These are phyloP conservation scores for Platanthera zijinensis DNA, from an alignment of 106 monocot genomes.

Conservation along the genomic window DNA sequence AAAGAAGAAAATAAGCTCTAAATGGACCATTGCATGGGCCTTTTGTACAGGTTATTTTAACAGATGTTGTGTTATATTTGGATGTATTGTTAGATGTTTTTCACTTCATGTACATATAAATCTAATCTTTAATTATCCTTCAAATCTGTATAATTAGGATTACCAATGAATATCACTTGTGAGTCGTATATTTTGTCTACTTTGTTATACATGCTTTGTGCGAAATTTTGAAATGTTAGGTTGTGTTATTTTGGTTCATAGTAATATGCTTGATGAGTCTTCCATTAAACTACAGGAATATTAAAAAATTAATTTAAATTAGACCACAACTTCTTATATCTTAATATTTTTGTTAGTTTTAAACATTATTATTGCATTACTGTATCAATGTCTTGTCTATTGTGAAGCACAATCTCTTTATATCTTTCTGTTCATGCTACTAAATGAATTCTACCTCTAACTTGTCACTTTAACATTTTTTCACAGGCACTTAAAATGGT, in stretches of 20 bases:
- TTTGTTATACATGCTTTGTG: not conserved
- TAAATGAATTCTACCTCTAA: not conserved
- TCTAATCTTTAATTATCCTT: too few relatives aligned
- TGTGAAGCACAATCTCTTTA: not conserved
- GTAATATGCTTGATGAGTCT: not conserved
- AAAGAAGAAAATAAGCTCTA: too few relatives aligned
- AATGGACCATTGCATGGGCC: too few relatives aligned
- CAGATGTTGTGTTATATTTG: too few relatives aligned
- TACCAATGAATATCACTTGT: too few relatives aligned
- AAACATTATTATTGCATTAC: conserved; percentile 4
- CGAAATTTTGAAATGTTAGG: not conserved
- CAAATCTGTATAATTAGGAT: too few relatives aligned
- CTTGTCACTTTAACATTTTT: not conserved
- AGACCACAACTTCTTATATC: not conserved
- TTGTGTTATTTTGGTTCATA: not conserved
- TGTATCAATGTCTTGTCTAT: not conserved
- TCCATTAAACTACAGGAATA: not conserved
- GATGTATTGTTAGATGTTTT: too few relatives aligned
- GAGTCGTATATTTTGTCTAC: too few relatives aligned
- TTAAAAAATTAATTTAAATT: not conserved
- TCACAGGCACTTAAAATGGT: conserved; percentile 92
- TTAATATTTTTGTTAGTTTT: not conserved
- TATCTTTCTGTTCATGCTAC: not conserved
- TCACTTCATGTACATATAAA: too few relatives aligned
- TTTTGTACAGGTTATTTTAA: too few relatives aligned